phyloP scores from a whole-genome alignment of 257 asterid genomes.

The Scutellaria baicalensis region DNA sequence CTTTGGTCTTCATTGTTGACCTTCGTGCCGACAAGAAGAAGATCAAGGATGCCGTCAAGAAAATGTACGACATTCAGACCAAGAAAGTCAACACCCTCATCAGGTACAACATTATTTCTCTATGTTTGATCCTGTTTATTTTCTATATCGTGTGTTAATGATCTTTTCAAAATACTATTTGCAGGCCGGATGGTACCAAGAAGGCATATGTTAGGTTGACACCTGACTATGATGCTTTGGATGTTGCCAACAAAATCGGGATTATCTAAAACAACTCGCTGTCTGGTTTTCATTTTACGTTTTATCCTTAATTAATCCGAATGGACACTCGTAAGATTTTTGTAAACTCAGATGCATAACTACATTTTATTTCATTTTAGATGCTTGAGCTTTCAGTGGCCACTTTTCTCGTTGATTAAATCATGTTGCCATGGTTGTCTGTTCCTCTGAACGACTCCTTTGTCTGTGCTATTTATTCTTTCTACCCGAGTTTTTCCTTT shows the following conservation, averaged over 20 bases:
- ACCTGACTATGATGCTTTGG: slow-evolving; percentile 45
- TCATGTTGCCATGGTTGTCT: background rate
- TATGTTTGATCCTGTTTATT: background rate
- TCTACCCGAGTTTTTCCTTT: too few relatives aligned
- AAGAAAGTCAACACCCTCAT: slow-evolving; percentile 48
- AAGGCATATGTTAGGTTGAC: slow-evolving; percentile 55
- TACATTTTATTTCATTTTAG: slow-evolving; percentile 5
- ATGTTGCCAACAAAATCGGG: slow-evolving; percentile 50
- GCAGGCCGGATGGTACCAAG: slow-evolving; percentile 58
- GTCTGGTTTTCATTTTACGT: background rate
- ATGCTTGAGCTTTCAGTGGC: background rate
- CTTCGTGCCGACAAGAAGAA: slow-evolving; percentile 46
- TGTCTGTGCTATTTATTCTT: background rate
- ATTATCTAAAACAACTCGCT: slow-evolving; percentile 20
- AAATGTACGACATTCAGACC: slow-evolving; percentile 44
- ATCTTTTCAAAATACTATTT: background rate
- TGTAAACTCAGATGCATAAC: slow-evolving; percentile 9
- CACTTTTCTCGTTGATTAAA: background rate
- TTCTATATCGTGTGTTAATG: too few relatives aligned
- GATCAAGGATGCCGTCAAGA: slow-evolving; percentile 48
- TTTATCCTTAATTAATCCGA: background rate
- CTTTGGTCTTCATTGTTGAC: slow-evolving; percentile 46
- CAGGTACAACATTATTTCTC: slow-evolving; percentile 20
- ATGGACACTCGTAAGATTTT: background rate
- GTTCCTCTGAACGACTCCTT: background rate